Evolutionary conservation across 1,284 basidiomycete species (phyloP).

Genomic region (Malassezia caprae): DNA sequence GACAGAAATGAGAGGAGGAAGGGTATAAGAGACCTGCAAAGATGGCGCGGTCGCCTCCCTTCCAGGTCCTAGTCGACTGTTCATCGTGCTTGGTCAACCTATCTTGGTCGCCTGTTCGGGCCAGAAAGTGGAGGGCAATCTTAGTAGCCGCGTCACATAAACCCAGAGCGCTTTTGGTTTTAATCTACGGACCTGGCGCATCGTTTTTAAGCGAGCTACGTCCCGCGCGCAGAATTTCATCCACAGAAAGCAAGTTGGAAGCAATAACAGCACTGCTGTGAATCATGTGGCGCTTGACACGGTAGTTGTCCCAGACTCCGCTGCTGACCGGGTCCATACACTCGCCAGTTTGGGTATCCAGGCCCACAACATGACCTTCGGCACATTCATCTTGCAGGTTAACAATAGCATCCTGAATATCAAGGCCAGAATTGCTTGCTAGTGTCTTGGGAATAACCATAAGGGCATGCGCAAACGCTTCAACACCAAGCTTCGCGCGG

Average conservation of each 20-base stretch:
- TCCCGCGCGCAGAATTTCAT: constrained; percentile 88
- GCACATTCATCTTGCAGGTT: constrained; percentile 84
- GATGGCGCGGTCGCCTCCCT: not conserved
- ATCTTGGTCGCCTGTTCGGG: not conserved
- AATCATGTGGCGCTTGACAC: constrained; percentile 96
- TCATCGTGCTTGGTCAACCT: not conserved
- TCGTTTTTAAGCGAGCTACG: constrained; percentile 40
- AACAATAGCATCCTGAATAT: constrained; percentile 91
- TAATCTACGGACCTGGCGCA: constrained; percentile 16
- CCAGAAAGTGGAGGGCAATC: not conserved
- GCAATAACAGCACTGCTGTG: constrained; percentile 95
- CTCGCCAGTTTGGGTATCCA: constrained; percentile 87
- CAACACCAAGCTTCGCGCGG: constrained; percentile 91
- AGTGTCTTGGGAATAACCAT: constrained; percentile 93
- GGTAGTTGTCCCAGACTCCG: constrained; percentile 98
- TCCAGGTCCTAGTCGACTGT: not conserved
- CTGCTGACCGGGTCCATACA: constrained; percentile 89
- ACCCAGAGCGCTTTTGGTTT: not conserved
- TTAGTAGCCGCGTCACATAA: not conserved
- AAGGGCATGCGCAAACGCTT: constrained; percentile 90
- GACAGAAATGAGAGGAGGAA: constrained; percentile 19
- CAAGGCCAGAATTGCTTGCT: constrained; percentile 89
- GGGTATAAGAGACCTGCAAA: constrained; percentile 24
- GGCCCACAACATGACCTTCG: constrained; percentile 64
- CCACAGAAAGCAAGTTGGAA: constrained; percentile 84